phyloP scores from a whole-genome alignment of 2,329 filamentous ascomycete species.

The Colletotrichum agaves region DNA sequence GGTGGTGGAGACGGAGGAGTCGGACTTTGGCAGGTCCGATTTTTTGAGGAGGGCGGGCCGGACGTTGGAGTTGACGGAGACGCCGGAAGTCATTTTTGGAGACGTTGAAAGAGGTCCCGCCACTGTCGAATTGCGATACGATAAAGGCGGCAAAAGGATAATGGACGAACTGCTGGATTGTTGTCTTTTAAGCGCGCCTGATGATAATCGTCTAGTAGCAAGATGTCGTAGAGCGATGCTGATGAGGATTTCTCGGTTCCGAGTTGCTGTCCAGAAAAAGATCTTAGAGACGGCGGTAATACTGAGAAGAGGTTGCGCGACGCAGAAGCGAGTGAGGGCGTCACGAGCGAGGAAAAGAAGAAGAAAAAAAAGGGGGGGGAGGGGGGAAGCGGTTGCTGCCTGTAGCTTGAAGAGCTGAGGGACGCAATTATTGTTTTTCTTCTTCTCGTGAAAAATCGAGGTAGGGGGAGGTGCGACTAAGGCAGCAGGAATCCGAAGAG shows the following conservation, averaged over 20 bases:
- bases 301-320: neutral
- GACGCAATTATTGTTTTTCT: neutral
- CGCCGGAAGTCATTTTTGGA: constrained; percentile 27
- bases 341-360: neutral
- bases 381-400: neutral
- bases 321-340: neutral
- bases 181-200: neutral
- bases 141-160: neutral
- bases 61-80: constrained; percentile 36
- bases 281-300: neutral
- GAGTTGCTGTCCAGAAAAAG: neutral
- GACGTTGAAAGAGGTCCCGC: constrained; percentile 17
- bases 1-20: constrained; percentile 49
- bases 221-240: constrained; percentile 1
- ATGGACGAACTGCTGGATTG: neutral
- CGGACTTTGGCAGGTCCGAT: constrained; percentile 48
- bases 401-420: neutral
- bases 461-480: neutral
- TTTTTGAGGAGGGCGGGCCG: constrained; percentile 34
- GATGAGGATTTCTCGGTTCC: neutral
- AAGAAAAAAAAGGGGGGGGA: neutral
- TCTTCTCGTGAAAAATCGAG: neutral
- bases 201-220: neutral
- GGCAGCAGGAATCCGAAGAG: neutral
- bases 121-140: constrained; percentile 1